Conservation (phyloP, 495 filamentous ascomycete genomes). For the Neurospora pannonica region DNA sequence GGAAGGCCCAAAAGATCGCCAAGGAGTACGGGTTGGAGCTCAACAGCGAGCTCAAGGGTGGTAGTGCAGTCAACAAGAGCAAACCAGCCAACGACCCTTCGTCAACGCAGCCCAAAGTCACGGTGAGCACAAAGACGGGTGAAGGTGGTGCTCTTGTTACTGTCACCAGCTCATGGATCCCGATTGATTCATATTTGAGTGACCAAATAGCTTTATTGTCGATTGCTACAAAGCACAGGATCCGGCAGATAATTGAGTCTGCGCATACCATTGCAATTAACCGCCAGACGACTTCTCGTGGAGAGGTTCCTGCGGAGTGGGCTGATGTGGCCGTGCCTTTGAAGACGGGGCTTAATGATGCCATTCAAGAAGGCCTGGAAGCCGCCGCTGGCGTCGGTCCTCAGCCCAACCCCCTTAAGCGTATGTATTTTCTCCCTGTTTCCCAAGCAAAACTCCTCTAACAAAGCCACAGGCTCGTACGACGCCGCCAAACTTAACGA, state of each 20-base stretch:
- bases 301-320: constrained; percentile 60
- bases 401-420: constrained; percentile 48
- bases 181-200: constrained; percentile 53
- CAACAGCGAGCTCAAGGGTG: constrained; percentile 39
- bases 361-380: constrained; percentile 30
- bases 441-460: background rate
- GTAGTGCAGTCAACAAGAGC: constrained; percentile 34
- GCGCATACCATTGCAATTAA: constrained; percentile 52
- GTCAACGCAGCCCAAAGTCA: constrained; percentile 25
- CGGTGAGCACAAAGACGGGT: constrained; percentile 26
- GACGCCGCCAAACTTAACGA: constrained; percentile 12
- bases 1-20: constrained; percentile 50
- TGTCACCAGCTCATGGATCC: constrained; percentile 55
- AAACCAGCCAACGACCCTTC: constrained; percentile 44
- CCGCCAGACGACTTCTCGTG: constrained; percentile 63
- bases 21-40: constrained; percentile 47
- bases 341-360: constrained; percentile 21
- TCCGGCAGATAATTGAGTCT: constrained; percentile 63
- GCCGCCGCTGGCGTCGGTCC: constrained; percentile 27
- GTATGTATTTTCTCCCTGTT: constrained; percentile 31
- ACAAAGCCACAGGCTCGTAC: constrained; percentile 13
- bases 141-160: constrained; percentile 47
- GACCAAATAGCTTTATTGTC: constrained; percentile 71
- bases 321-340: constrained; percentile 49
- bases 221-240: constrained; percentile 60